Evolutionary conservation across 2,329 filamentous ascomycete genomes (phyloP).

Genomic region (Myriosclerotinia scirpicola): DNA sequence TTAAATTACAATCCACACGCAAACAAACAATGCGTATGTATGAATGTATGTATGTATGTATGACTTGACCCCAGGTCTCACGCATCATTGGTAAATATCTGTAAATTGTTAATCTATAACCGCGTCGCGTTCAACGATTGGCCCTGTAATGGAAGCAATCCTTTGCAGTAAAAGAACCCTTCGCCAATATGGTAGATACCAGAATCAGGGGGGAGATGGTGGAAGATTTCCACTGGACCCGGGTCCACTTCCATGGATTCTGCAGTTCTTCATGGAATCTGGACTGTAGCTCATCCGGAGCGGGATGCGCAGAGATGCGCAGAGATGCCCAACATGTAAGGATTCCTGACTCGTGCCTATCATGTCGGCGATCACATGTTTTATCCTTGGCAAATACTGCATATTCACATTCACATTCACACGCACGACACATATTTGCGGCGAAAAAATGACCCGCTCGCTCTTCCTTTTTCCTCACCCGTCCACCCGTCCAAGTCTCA

Average conservation of each 20-base stretch:
- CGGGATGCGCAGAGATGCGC: conserved; percentile 9
- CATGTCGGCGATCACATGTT: conserved; percentile 14
- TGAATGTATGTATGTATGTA: background rate
- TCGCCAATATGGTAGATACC: conserved; percentile 11
- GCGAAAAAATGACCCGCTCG: background rate
- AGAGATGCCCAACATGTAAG: conserved; percentile 19
- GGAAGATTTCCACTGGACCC: background rate
- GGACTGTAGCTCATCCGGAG: conserved; percentile 11
- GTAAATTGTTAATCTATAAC: too few relatives aligned
- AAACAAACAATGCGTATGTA: conserved; percentile 12
- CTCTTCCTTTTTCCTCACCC: background rate
- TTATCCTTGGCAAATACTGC: background rate
- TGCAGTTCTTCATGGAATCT: conserved; percentile 11
- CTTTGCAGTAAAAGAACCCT: background rate
- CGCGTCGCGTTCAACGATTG: background rate
- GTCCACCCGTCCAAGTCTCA: background rate
- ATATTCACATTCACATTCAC: conserved; percentile 2
- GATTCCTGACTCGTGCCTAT: conserved; percentile 17
- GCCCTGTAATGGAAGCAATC: background rate
- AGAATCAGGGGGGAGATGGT: conserved; percentile 15
- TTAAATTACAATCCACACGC: background rate
- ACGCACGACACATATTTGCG: background rate
- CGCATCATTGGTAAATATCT: background rate
- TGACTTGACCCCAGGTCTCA: conserved; percentile 4
- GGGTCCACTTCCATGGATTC: conserved; percentile 10